phyloP scores from a whole-genome alignment of 176 grass and related monocot genomes.

The Carex littledalei region DNA sequence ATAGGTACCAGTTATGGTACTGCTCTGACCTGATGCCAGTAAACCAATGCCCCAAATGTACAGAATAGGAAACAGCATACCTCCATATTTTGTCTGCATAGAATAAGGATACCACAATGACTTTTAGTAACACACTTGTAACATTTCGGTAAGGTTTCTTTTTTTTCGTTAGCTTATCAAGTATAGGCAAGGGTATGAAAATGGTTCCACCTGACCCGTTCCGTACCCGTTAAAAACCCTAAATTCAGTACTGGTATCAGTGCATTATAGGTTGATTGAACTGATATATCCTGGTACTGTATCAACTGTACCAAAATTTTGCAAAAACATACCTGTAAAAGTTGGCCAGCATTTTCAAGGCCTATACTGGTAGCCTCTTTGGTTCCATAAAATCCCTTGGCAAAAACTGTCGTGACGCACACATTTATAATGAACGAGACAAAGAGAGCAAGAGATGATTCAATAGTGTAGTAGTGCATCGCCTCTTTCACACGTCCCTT shows the following conservation, averaged over 20 bases:
- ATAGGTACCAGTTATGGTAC: slow-evolving; percentile 86
- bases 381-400: slow-evolving; percentile 80
- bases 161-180: too few species aligned
- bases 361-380: slow-evolving; percentile 54
- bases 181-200: too few species aligned
- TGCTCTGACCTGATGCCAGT: slow-evolving; percentile 90
- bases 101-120: neutral
- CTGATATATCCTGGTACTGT: neutral
- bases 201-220: too few species aligned
- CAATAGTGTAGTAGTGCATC: slow-evolving; percentile 76
- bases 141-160: neutral
- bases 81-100: slow-evolving; percentile 53
- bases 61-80: slow-evolving; percentile 59
- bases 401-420: slow-evolving; percentile 76
- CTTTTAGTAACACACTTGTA: neutral
- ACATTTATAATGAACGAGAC: slow-evolving; percentile 85
- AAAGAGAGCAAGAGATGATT: slow-evolving; percentile 69
- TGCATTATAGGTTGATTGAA: neutral
- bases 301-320: neutral
- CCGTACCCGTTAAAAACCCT: too few species aligned
- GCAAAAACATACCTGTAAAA: slow-evolving; percentile 40
- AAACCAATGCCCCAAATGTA: slow-evolving; percentile 92
- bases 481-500: slow-evolving; percentile 74
- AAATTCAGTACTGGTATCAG: neutral
- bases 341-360: slow-evolving; percentile 87